Conservation (phyloP, 345 rosid species). For the Diplotaxis tenuifolia region DNA sequence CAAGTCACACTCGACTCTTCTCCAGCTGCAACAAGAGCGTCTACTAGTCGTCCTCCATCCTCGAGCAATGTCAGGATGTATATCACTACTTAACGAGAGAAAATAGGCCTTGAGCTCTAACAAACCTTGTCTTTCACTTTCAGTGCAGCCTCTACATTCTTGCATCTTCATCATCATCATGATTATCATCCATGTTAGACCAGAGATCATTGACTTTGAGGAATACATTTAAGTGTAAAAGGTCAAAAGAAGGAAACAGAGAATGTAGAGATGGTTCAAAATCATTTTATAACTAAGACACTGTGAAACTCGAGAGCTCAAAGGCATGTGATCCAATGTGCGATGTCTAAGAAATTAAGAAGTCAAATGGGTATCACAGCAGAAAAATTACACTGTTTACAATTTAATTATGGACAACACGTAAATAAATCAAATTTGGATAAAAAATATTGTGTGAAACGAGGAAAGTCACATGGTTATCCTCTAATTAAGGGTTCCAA, state of each 20-base stretch:
- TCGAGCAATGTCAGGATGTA: neutral
- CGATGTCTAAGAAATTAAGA: neutral
- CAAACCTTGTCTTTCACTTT: slow-evolving; percentile 29
- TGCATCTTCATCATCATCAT: slow-evolving; percentile 8
- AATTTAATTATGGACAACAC: neutral
- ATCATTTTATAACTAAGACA: neutral
- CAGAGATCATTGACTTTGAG: slow-evolving; percentile 2
- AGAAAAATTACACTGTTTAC: neutral
- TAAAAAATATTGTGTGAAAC: neutral
- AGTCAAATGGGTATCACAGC: neutral
- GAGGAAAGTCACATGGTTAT: slow-evolving; percentile 17
- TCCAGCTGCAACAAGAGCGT: slow-evolving; percentile 21
- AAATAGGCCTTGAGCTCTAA: slow-evolving; percentile 23
- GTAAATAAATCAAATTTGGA: neutral
- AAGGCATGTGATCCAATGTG: neutral
- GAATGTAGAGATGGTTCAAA: neutral
- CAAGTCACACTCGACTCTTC: neutral
- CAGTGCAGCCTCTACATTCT: slow-evolving; percentile 17
- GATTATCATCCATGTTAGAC: slow-evolving; percentile 3
- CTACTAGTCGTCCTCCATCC: slow-evolving; percentile 9
- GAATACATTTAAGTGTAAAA: slow-evolving; percentile 2
- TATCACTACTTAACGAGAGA: neutral
- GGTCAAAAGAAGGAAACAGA: neutral
- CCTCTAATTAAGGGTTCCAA: slow-evolving; percentile 7
- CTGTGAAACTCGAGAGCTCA: neutral